Evolutionary conservation across 2,329 filamentous ascomycete genomes (phyloP).

Genomic region (Phialophora macrospora): DNA sequence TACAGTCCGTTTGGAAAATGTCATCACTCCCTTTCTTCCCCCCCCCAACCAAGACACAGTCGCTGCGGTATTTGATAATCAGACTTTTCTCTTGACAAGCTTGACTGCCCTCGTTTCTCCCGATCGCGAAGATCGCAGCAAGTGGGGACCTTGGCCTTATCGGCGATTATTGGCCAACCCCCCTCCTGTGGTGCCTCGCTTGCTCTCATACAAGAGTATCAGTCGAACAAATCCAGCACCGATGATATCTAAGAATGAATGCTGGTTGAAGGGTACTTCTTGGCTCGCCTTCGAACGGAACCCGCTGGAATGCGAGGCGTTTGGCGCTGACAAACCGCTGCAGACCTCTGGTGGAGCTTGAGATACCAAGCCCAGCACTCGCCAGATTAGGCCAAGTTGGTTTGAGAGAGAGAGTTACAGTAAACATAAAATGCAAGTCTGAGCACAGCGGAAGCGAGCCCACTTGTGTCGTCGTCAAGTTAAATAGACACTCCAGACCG

Average conservation of each 20-base stretch:
- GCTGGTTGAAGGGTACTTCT: background rate
- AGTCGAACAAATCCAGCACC: background rate
- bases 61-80: background rate
- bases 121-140: background rate
- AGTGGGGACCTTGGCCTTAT: background rate
- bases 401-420: background rate
- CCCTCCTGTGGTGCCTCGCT: background rate
- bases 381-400: background rate
- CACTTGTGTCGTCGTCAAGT: background rate
- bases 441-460: background rate
- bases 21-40: background rate
- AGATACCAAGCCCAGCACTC: constrained; percentile 7
- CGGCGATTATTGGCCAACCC: background rate
- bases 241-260: background rate
- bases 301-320: background rate
- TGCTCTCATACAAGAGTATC: background rate
- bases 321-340: background rate
- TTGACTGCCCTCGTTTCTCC: background rate
- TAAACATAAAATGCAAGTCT: background rate
- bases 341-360: background rate
- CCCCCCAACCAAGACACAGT: background rate
- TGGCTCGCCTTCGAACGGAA: background rate
- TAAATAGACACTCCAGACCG: background rate
- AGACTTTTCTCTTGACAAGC: background rate
- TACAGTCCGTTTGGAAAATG: background rate